A percentile compares a stretch with the other conserved stretches of the same genome.
phyloP scores from a whole-genome alignment of 352 stramenopile genomes.

The Salisapilia sapeloensis region DNA sequence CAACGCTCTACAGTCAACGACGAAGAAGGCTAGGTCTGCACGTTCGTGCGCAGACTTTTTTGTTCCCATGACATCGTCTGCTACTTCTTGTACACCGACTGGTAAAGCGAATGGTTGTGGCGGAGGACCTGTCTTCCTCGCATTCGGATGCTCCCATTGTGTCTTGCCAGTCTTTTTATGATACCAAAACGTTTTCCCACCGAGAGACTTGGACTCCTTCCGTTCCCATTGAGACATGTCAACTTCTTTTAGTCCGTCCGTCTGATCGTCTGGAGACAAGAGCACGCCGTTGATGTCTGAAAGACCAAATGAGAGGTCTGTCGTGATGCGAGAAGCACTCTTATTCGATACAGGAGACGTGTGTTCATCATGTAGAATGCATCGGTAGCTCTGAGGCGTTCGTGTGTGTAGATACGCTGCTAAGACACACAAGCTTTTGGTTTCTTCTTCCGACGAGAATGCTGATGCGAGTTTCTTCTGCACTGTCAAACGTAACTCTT shows the following conservation, averaged over 20 bases:
- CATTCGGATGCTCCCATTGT: slow-evolving; percentile 68
- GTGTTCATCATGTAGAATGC: slow-evolving; percentile 23
- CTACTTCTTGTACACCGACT: slow-evolving; percentile 53
- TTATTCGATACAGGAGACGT: too few species aligned
- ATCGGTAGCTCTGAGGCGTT: slow-evolving; percentile 50
- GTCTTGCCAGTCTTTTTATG: slow-evolving; percentile 53
- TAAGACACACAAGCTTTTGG: slow-evolving; percentile 42
- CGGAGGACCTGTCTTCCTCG: slow-evolving; percentile 31
- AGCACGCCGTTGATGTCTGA: slow-evolving; percentile 10
- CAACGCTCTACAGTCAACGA: slow-evolving; percentile 55
- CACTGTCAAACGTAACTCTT: slow-evolving; percentile 23
- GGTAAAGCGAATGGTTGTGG: slow-evolving; percentile 46
- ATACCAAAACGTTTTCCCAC: slow-evolving; percentile 68
- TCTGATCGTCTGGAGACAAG: slow-evolving; percentile 1
- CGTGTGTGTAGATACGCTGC: slow-evolving; percentile 35
- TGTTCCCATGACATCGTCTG: slow-evolving; percentile 42
- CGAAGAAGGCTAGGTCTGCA: slow-evolving; percentile 43
- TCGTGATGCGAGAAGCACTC: slow-evolving; percentile 35
- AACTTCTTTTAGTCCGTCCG: slow-evolving; percentile 14
- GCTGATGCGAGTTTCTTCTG: slow-evolving; percentile 13
- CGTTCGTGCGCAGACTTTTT: slow-evolving; percentile 6
- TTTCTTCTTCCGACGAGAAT: slow-evolving; percentile 16
- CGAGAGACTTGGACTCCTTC: slow-evolving; percentile 52
- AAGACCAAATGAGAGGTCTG: slow-evolving; percentile 36
- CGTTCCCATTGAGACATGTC: slow-evolving; percentile 73